These are phyloP conservation scores for Chlamydomonas asymmetrica DNA, from an alignment of 139 green algal species.

Conservation along the genomic window DNA sequence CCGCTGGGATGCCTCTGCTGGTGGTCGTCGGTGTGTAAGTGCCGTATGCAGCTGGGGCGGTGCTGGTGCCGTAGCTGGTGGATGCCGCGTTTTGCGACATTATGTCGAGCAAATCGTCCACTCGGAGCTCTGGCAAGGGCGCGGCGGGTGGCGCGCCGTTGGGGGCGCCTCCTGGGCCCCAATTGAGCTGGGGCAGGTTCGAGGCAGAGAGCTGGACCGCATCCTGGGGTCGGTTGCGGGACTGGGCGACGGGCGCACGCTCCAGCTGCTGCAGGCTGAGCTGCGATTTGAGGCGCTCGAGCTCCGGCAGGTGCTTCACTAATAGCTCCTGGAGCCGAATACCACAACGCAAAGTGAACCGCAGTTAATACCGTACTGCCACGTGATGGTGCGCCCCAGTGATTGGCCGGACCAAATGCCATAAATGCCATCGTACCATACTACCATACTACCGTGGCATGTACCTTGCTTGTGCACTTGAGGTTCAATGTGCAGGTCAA, in stretches of 20 bases:
- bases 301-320: constrained; percentile 46
- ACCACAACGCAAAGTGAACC: background rate
- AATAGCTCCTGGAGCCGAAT: constrained; percentile 1
- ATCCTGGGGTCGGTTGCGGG: constrained; percentile 42
- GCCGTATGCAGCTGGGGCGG: background rate
- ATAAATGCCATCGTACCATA: background rate
- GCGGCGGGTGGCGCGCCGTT: background rate
- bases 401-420: background rate
- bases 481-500: background rate
- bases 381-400: background rate
- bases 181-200: constrained; percentile 68
- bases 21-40: background rate
- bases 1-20: background rate
- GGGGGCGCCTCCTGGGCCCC: constrained; percentile 19
- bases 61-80: no score
- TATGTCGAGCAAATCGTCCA: constrained; percentile 46
- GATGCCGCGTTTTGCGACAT: constrained; percentile 18
- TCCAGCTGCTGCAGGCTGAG: constrained; percentile 40
- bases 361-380: background rate
- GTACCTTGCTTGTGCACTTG: background rate
- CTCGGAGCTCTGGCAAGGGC: background rate
- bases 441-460: background rate
- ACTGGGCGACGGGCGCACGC: constrained; percentile 21
- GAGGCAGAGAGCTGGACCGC: constrained; percentile 54
- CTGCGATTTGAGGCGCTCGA: constrained; percentile 71